Evolutionary conservation across 805 yeast species (phyloP).

Genomic region (Myxozyma vanderwaltii): DNA sequence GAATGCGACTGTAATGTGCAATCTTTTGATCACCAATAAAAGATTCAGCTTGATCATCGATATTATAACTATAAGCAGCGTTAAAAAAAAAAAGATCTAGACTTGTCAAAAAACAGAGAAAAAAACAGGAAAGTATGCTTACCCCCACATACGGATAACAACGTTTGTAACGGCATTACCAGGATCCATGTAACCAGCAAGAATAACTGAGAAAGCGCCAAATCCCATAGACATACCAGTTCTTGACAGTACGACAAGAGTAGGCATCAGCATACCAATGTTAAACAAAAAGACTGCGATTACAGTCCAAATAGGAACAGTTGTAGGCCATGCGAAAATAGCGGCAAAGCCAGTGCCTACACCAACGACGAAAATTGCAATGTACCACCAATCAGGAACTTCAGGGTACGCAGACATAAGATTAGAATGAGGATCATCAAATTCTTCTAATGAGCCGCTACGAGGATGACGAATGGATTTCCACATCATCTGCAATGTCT

Average conservation of each 20-base stretch:
- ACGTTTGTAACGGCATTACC: conserved; percentile 58
- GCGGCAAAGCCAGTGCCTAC: conserved; percentile 49
- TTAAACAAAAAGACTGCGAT: conserved; percentile 41
- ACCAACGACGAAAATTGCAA: conserved; percentile 49
- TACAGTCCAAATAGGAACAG: conserved; percentile 40
- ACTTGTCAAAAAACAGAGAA: background rate
- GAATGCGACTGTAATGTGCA: conserved; percentile 54
- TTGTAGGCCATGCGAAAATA: conserved; percentile 44
- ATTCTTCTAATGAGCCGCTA: conserved; percentile 45
- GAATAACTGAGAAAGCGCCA: conserved; percentile 36
- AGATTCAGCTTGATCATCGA: conserved; percentile 65
- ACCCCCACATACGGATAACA: conserved; percentile 53
- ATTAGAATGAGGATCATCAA: conserved; percentile 16
- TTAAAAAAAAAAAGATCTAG: background rate
- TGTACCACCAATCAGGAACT: conserved; percentile 57
- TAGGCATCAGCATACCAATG: conserved; percentile 42
- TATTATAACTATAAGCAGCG: conserved; percentile 45
- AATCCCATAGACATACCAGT: conserved; percentile 47
- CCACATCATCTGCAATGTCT: conserved; percentile 39
- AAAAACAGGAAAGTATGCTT: too few relatives aligned
- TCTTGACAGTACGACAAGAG: conserved; percentile 40
- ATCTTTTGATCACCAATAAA: conserved; percentile 58
- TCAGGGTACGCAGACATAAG: conserved; percentile 18
- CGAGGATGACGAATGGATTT: conserved; percentile 21
- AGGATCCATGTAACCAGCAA: conserved; percentile 41